phyloP scores from a whole-genome alignment of 805 yeast genomes.

The Suhomyces kilbournensis region DNA sequence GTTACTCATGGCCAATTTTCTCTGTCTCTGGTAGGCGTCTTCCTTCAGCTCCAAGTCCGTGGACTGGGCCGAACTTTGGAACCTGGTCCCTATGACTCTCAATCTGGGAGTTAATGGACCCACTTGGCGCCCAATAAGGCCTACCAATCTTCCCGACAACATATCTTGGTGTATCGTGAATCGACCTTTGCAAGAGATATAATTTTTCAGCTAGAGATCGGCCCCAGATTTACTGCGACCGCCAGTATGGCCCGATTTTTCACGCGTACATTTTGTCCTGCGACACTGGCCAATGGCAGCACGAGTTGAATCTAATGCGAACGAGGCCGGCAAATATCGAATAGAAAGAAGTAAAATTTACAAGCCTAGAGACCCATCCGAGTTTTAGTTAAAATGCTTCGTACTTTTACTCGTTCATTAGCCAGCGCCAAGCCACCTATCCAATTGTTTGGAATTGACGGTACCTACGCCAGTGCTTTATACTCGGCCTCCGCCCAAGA shows the following conservation, averaged over 20 bases:
- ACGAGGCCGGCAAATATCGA: not conserved
- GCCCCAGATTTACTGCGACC: not conserved
- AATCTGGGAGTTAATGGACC: not conserved
- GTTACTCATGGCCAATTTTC: slow-evolving; percentile 65
- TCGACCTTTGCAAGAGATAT: not conserved
- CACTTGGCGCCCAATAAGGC: not conserved
- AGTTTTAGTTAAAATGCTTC: slow-evolving; percentile 27
- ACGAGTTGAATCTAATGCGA: not conserved
- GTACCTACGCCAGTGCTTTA: slow-evolving; percentile 94
- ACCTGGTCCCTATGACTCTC: not conserved
- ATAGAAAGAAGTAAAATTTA: not conserved
- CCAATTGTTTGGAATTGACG: slow-evolving; percentile 92
- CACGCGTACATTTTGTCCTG: not conserved
- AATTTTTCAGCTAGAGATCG: not conserved
- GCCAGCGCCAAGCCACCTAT: slow-evolving; percentile 84
- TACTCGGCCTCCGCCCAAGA: slow-evolving; percentile 87
- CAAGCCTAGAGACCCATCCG: not conserved
- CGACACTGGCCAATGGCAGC: slow-evolving; percentile 1
- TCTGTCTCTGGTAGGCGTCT: slow-evolving; percentile 63
- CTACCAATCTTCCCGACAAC: slow-evolving; percentile 3
- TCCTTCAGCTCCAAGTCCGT: slow-evolving; percentile 83
- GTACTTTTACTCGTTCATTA: slow-evolving; percentile 65
- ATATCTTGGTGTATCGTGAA: not conserved
- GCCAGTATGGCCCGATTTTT: not conserved
- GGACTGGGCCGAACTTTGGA: slow-evolving; percentile 17